phyloP scores from a whole-genome alignment of 108 stramenopile species.

The Stephanodiscus minutulus region DNA sequence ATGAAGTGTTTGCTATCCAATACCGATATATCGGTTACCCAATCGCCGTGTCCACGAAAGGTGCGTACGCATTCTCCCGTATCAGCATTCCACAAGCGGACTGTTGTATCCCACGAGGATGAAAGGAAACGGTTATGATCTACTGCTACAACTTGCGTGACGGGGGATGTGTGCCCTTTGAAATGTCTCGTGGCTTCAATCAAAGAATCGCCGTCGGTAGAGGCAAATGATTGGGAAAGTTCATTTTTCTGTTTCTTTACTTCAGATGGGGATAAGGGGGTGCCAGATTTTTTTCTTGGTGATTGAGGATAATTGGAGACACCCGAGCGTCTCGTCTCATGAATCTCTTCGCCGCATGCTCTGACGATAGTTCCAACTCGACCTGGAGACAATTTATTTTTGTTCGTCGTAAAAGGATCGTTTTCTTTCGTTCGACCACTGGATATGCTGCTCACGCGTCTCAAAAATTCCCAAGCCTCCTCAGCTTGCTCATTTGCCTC shows the following conservation, averaged over 20 bases:
- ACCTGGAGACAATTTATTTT: not conserved
- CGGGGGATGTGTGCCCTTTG: slow-evolving; percentile 29
- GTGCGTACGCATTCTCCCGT: slow-evolving; percentile 24
- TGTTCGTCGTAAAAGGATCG: not conserved
- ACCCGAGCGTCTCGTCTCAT: not conserved
- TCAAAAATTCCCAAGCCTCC: slow-evolving; percentile 34
- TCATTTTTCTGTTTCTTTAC: not conserved
- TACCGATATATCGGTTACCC: slow-evolving; percentile 28
- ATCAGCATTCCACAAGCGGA: slow-evolving; percentile 33
- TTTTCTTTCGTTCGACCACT: not conserved
- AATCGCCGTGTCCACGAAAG: slow-evolving; percentile 39
- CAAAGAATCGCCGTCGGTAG: not conserved
- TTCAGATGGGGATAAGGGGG: not conserved
- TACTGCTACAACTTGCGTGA: slow-evolving; percentile 32
- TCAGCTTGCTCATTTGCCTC: slow-evolving; percentile 33
- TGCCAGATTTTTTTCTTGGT: slow-evolving; percentile 1
- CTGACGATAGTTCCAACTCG: slow-evolving; percentile 9
- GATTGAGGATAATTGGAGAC: slow-evolving; percentile 4
- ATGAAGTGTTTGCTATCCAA: slow-evolving; percentile 12
- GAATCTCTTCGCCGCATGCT: not conserved
- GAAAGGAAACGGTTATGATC: slow-evolving; percentile 25
- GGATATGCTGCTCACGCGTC: slow-evolving; percentile 13
- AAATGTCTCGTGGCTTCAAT: slow-evolving; percentile 26
- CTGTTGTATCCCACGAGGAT: slow-evolving; percentile 40
- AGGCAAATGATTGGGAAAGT: not conserved